phyloP scores from a whole-genome alignment of 768 basidiomycete species.

The Mycena latifolia region DNA sequence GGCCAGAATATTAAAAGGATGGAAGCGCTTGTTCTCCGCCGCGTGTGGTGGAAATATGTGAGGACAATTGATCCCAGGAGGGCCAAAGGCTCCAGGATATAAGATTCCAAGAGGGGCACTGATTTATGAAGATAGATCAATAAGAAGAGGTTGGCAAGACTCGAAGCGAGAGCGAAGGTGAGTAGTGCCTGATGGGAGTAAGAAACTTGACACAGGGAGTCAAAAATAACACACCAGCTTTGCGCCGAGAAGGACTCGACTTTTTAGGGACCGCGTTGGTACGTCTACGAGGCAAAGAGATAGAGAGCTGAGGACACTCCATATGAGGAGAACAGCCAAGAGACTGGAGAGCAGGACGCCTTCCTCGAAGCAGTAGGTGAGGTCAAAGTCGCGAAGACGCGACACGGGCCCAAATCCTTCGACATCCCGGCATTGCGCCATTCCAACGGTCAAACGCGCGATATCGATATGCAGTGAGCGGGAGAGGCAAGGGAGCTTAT shows the following conservation, averaged over 20 bases:
- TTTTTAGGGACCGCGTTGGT: conserved; percentile 56
- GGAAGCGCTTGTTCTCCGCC: conserved; percentile 69
- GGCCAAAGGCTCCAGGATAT: conserved; percentile 70
- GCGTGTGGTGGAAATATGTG: conserved; percentile 77
- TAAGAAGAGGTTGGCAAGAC: conserved; percentile 57
- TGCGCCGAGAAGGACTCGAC: conserved; percentile 62
- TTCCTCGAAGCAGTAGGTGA: conserved; percentile 87
- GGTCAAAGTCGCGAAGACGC: conserved; percentile 72
- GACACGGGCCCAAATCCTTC: conserved; percentile 81
- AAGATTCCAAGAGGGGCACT: conserved; percentile 62
- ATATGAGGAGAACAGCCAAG: conserved; percentile 57
- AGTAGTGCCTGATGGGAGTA: conserved; percentile 58
- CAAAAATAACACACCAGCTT: conserved; percentile 68
- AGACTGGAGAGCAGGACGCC: conserved; percentile 70
- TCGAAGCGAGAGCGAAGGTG: conserved; percentile 57
- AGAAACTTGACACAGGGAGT: conserved; percentile 7
- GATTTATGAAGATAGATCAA: conserved; percentile 46
- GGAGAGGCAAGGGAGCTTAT: too few relatives aligned
- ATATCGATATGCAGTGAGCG: too few relatives aligned
- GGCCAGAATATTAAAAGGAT: conserved; percentile 89
- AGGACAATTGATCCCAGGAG: conserved; percentile 62
- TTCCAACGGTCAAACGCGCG: neutral
- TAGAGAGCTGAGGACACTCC: conserved; percentile 53
- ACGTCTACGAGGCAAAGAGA: conserved; percentile 40
- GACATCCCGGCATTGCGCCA: conserved; percentile 56